Evolutionary conservation across 2,329 filamentous ascomycete species (phyloP).

Genomic region (Rosellinia necatrix): DNA sequence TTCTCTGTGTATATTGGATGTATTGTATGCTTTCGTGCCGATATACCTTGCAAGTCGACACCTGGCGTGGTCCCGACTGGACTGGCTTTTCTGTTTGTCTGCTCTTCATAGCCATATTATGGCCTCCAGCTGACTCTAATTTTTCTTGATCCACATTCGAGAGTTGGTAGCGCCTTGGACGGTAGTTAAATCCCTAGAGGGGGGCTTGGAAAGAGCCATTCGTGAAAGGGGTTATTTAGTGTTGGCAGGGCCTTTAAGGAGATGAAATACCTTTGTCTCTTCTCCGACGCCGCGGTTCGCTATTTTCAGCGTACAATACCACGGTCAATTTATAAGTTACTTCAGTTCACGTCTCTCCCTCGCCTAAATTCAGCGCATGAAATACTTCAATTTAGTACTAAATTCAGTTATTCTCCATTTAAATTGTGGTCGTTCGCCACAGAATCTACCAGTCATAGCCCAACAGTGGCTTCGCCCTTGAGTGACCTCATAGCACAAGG

Average conservation of each 20-base stretch:
- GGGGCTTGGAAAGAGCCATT: conserved; percentile 6
- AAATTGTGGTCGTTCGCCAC: too few species aligned
- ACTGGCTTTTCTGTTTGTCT: conserved; percentile 24
- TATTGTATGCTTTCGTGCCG: conserved; percentile 22
- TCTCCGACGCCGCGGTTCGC: neutral
- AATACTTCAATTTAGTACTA: conserved; percentile 6
- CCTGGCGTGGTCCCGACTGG: conserved; percentile 26
- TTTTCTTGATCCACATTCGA: conserved; percentile 13
- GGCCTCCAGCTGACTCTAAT: conserved; percentile 26
- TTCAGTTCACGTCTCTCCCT: conserved; percentile 22
- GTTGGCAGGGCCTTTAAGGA: conserved; percentile 4
- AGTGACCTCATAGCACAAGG: too few species aligned
- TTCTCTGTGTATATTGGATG: conserved; percentile 29
- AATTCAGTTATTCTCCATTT: neutral
- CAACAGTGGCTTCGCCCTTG: too few species aligned
- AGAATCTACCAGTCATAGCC: too few species aligned
- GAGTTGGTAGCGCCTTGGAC: conserved; percentile 8
- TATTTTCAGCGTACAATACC: conserved; percentile 21
- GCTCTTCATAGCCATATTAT: conserved; percentile 16
- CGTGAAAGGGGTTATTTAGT: conserved; percentile 8
- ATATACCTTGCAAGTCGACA: conserved; percentile 18
- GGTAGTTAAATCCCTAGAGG: conserved; percentile 13
- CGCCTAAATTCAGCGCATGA: conserved; percentile 10
- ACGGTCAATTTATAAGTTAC: conserved; percentile 17
- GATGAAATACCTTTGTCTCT: conserved; percentile 8